Percentiles rank a stretch among this genome's conserved stretches.
These are phyloP conservation scores for Pisolithus thermaeus DNA, from an alignment of 1,284 basidiomycete species.

Conservation along the genomic window DNA sequence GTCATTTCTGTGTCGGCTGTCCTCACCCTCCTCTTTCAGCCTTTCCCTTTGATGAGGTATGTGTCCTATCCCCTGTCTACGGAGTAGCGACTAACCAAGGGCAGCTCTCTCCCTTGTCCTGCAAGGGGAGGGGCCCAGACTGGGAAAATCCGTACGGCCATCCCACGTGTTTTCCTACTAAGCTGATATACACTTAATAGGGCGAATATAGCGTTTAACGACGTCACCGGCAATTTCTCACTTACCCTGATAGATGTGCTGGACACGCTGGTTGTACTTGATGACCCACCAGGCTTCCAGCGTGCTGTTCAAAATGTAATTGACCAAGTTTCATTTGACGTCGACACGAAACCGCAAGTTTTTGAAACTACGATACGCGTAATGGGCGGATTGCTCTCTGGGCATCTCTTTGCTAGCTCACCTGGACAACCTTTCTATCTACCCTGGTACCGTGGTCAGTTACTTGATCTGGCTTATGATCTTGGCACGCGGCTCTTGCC, in stretches of 20 bases:
- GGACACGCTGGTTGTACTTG: constrained; percentile 76
- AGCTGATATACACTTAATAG: constrained; percentile 31
- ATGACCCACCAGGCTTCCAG: constrained; percentile 70
- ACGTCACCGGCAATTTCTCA: constrained; percentile 84
- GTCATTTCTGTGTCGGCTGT: neutral
- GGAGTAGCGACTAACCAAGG: constrained; percentile 6
- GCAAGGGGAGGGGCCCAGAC: constrained; percentile 76
- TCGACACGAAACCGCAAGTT: constrained; percentile 87
- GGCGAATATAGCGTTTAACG: constrained; percentile 68
- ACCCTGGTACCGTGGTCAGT: constrained; percentile 71
- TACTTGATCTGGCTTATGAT: constrained; percentile 77
- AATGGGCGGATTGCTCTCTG: constrained; percentile 83
- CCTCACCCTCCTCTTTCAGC: constrained; percentile 36
- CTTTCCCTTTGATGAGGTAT: constrained; percentile 78
- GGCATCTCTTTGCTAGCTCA: constrained; percentile 73
- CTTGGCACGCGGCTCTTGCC: constrained; percentile 80
- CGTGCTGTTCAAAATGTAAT: constrained; percentile 71
- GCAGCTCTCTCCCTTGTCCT: constrained; percentile 85
- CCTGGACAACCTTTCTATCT: constrained; percentile 62
- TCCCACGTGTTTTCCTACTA: neutral
- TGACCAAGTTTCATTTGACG: constrained; percentile 76
- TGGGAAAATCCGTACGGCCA: constrained; percentile 67
- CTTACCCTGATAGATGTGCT: constrained; percentile 78
- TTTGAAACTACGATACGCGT: constrained; percentile 90
- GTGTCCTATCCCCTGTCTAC: constrained; percentile 8